Evolutionary conservation across 306 rosid genomes (phyloP).

Genomic region (Cercis canadensis): DNA sequence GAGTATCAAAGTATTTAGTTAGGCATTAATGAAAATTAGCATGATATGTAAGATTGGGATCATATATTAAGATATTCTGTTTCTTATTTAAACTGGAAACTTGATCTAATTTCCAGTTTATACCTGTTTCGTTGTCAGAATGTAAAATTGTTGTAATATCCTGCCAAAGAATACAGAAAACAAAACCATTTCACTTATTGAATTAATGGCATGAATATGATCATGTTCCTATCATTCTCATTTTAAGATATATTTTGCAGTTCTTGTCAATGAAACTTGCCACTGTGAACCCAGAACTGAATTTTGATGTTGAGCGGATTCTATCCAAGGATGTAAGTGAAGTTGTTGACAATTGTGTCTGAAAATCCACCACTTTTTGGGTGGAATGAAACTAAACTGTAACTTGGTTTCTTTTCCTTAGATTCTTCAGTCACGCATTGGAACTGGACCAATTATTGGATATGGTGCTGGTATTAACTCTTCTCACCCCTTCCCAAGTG

Average conservation of each 20-base stretch:
- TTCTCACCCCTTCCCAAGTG: conserved; percentile 60
- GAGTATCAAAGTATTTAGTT: no score
- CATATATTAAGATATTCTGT: neutral
- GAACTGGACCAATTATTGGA: conserved; percentile 63
- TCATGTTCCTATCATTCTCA: neutral
- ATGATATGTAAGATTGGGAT: neutral
- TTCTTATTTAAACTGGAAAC: conserved; percentile 14
- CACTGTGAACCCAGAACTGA: conserved; percentile 92
- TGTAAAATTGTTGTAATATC: no score
- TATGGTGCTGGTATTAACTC: conserved; percentile 66
- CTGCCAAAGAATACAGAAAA: neutral
- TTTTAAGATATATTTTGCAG: conserved; percentile 52
- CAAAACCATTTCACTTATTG: neutral
- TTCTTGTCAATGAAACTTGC: conserved; percentile 98
- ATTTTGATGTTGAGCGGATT: conserved; percentile 78
- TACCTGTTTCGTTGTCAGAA: no score
- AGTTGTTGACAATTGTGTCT: neutral
- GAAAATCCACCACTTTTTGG: neutral
- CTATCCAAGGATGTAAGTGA: conserved; percentile 91
- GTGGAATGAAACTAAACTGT: conserved; percentile 2
- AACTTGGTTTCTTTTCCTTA: conserved; percentile 39
- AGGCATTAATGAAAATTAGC: no score
- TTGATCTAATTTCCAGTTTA: conserved; percentile 23
- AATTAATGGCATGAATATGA: neutral
- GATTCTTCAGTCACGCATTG: conserved; percentile 72